phyloP scores from a whole-genome alignment of 495 filamentous ascomycete species.

The Aspergillus carlsbadensis region DNA sequence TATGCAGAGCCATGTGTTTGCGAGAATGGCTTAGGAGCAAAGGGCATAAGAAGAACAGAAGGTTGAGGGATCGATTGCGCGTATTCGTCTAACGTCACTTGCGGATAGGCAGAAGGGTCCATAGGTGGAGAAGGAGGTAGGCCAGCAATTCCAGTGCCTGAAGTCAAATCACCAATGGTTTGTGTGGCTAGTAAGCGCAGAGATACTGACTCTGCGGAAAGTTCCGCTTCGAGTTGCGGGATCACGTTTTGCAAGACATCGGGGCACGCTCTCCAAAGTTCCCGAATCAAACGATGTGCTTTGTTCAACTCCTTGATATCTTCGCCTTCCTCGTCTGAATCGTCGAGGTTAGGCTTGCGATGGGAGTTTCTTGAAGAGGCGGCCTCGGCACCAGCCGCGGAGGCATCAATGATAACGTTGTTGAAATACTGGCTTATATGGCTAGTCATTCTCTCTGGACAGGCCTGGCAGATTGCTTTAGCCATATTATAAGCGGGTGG shows the following conservation, averaged over 20 bases:
- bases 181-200: constrained; percentile 85
- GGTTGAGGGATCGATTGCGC: constrained; percentile 49
- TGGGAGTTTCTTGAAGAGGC: constrained; percentile 43
- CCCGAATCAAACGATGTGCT: constrained; percentile 83
- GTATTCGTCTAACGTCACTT: constrained; percentile 63
- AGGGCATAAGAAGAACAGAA: constrained; percentile 71
- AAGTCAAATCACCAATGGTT: constrained; percentile 89
- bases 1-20: constrained; percentile 76
- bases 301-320: constrained; percentile 86
- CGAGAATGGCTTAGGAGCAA: constrained; percentile 79
- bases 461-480: constrained; percentile 87
- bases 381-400: constrained; percentile 46
- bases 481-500: constrained; percentile 95
- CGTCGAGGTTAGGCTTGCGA: constrained; percentile 56
- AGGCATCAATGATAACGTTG: constrained; percentile 88
- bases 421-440: constrained; percentile 96
- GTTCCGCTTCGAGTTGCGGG: constrained; percentile 88
- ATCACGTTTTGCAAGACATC: constrained; percentile 89
- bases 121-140: constrained; percentile 69
- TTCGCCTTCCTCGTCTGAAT: constrained; percentile 77
- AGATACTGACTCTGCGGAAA: constrained; percentile 84
- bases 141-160: constrained; percentile 87
- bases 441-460: constrained; percentile 88
- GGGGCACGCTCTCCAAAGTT: constrained; percentile 92
- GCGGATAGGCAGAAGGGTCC: constrained; percentile 80